Base-by-base conservation (phyloP, 225 moss, liverwort and hornwort species). In the Lunularia cruciata region DNA sequence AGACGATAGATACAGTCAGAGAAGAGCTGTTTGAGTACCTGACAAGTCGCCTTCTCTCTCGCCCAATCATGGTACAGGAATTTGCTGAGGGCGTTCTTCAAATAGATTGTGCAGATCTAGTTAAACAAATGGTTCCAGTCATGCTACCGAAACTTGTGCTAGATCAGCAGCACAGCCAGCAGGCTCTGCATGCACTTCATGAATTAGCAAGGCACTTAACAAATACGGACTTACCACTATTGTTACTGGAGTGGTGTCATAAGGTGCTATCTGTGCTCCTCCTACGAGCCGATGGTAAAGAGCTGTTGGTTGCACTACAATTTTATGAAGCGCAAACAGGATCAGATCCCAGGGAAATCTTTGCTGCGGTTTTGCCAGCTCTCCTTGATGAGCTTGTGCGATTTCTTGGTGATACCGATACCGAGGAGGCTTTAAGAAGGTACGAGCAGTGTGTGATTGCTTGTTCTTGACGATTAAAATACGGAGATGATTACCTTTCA, bases 261-360 rank as follows among this genome's bases (percentile, higher is more conserved):
- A 89, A 86, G 68, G 91, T 98, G 63, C 68, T 98, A 20, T 93
- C 98, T 37, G 88, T 93, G 36, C 86, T 98, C 60, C 81, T 98
- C 36, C 83, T 98, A 59, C 83, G 86, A 81, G 98, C 98, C 38
- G 98, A 93, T 83, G 93, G 98, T 70, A 84, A 83, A 59, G 91
- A 98, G 80, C 89, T 98, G 23, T 81, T 87, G 78, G 98, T 91
- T 60, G 98, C 89, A 55, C 81, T 98, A 52, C 89, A 93, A 60
- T 98, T 98, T 65, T 93, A 93, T 76, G 93, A 91, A 81, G 85
- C 86, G 53, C 98, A 98, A 78, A 98, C 93, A 72, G 93, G 91
- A 69, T 88, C 87, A 35, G 79, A 91, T 62, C 78, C 89, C n/a
- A 89, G 85, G 55, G 93, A 98, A 66, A 91, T 98, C 60, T 93